phyloP scores from a whole-genome alignment of 75 land plant genomes.

The Ceratopteris richardii region DNA sequence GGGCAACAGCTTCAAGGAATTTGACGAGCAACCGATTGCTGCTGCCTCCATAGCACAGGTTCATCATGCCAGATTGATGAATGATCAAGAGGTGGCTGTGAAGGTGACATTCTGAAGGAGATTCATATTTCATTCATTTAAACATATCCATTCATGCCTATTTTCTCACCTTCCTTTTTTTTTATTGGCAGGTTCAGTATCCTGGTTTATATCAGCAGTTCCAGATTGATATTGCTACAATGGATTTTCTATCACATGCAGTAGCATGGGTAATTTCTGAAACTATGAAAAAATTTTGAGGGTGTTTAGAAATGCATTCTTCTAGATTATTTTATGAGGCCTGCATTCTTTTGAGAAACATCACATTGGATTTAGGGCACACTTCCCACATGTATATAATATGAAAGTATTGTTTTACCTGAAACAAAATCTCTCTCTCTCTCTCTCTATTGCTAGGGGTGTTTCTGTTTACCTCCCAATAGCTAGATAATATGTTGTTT shows the following conservation, averaged over 20 bases:
- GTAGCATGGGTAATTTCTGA: slow-evolving; percentile 63
- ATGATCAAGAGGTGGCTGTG: slow-evolving; percentile 83
- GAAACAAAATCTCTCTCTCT: too few species aligned
- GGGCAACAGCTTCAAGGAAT: slow-evolving; percentile 51
- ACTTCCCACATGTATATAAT: too few species aligned
- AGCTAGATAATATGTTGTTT: too few species aligned
- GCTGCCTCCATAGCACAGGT: slow-evolving; percentile 99
- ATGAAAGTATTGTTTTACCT: background rate
- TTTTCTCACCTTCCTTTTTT: background rate
- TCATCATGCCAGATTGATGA: slow-evolving; percentile 60
- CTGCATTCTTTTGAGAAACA: too few species aligned
- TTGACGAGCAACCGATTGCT: slow-evolving; percentile 89
- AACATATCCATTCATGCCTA: too few species aligned
- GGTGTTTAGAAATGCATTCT: background rate
- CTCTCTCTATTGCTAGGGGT: too few species aligned
- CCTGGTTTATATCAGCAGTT: slow-evolving; percentile 66
- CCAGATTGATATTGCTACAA: slow-evolving; percentile 62
- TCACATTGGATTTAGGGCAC: too few species aligned
- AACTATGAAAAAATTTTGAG: background rate
- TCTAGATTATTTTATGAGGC: too few species aligned
- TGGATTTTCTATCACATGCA: slow-evolving; percentile 67
- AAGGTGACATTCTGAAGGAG: slow-evolving; percentile 38
- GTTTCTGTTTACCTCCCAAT: too few species aligned
- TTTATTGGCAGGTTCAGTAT: slow-evolving; percentile 70
- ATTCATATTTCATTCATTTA: too few species aligned